These are phyloP conservation scores for Pseudogymnoascus sp. DNA, from an alignment of 2,329 filamentous ascomycete species.

Conservation along the genomic window DNA sequence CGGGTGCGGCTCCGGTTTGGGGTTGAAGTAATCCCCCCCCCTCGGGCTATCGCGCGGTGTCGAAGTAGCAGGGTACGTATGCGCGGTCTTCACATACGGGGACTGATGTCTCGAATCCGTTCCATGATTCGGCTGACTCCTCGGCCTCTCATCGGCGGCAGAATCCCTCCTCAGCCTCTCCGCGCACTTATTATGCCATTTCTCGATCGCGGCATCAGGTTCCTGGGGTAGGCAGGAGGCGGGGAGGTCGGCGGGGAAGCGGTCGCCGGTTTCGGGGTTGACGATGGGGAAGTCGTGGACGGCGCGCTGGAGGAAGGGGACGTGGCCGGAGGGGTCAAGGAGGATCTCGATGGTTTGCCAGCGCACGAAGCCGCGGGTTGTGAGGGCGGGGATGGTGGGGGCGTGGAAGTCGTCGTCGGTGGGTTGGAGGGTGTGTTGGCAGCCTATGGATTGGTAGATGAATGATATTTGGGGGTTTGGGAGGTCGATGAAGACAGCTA, in stretches of 20 bases:
- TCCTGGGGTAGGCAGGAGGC: constrained; percentile 57
- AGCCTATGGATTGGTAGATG: constrained; percentile 87
- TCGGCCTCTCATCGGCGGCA: constrained; percentile 9
- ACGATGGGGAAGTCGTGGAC: constrained; percentile 68
- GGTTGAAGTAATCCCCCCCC: constrained; percentile 15
- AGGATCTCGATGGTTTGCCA: constrained; percentile 92
- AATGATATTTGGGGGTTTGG: constrained; percentile 71
- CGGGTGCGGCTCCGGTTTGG: background rate
- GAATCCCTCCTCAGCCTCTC: constrained; percentile 59
- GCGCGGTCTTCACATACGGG: background rate
- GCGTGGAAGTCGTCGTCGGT: constrained; percentile 58
- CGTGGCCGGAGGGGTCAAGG: constrained; percentile 80
- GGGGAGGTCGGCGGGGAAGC: constrained; percentile 53
- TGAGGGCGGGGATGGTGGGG: constrained; percentile 75
- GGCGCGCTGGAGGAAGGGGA: constrained; percentile 71
- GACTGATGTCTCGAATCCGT: constrained; percentile 12
- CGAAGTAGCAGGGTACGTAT: background rate
- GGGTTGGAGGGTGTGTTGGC: constrained; percentile 78
- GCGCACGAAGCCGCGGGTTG: constrained; percentile 74
- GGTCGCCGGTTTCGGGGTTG: constrained; percentile 63
- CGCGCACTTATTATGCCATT: constrained; percentile 76
- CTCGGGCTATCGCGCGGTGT: background rate
- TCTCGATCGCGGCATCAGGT: constrained; percentile 70
- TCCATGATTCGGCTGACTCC: constrained; percentile 2
- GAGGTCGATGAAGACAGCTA: constrained; percentile 68